These are phyloP conservation scores for Boletus pseudopeckii DNA, from an alignment of 768 basidiomycete genomes.

Conservation along the genomic window DNA sequence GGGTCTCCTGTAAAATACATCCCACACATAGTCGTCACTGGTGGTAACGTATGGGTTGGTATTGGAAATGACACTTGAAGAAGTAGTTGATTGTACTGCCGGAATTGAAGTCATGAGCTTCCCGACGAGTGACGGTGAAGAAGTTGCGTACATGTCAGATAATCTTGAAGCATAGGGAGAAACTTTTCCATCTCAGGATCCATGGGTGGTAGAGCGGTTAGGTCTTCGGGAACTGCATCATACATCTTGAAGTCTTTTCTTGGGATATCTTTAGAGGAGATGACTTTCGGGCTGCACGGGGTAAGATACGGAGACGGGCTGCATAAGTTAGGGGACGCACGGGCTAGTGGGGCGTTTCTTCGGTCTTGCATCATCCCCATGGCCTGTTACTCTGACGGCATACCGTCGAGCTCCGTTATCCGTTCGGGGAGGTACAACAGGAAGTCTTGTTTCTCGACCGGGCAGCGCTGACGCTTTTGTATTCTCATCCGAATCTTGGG, in stretches of 20 bases:
- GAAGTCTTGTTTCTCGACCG: slow-evolving; percentile 10
- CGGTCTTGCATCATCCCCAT: slow-evolving; percentile 1
- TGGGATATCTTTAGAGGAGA: slow-evolving; percentile 48
- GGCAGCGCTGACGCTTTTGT: slow-evolving; percentile 13
- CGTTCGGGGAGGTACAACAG: slow-evolving; percentile 20
- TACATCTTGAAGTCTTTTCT: slow-evolving; percentile 61
- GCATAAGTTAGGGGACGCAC: slow-evolving; percentile 29
- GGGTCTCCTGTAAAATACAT: slow-evolving; percentile 75
- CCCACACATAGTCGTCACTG: slow-evolving; percentile 75
- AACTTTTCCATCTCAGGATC: slow-evolving; percentile 76
- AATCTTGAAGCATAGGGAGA: slow-evolving; percentile 72
- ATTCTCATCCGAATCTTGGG: slow-evolving; percentile 36
- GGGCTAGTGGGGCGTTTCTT: slow-evolving; percentile 39
- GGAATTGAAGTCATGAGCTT: not conserved
- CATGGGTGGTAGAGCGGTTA: slow-evolving; percentile 29
- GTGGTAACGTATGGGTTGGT: not conserved
- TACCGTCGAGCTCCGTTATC: slow-evolving; percentile 48
- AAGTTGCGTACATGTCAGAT: slow-evolving; percentile 51
- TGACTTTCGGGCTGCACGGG: slow-evolving; percentile 56
- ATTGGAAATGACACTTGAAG: slow-evolving; percentile 6
- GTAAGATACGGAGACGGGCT: not conserved
- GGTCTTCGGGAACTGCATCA: slow-evolving; percentile 57
- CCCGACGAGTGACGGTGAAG: not conserved
- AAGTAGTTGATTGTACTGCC: slow-evolving; percentile 28
- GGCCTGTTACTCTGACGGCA: slow-evolving; percentile 37